These are phyloP conservation scores for Encephalitozoon hellem DNA, from an alignment of 371 early-diverging fungal genomes.

Conservation along the genomic window DNA sequence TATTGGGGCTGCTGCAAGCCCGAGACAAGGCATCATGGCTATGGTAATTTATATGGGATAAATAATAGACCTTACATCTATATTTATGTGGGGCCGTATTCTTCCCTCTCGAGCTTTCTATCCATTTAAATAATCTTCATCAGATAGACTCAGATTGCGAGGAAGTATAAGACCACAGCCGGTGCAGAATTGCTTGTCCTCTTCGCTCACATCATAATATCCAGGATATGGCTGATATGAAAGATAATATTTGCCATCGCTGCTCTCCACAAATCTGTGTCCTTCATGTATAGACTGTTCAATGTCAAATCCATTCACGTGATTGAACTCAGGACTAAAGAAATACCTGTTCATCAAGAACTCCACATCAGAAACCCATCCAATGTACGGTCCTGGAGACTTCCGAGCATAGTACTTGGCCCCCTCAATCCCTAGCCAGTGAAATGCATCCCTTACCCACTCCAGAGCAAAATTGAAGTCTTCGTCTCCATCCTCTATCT, in stretches of 20 bases:
- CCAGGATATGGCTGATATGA: slow-evolving; percentile 1
- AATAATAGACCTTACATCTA: background rate
- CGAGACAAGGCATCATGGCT: too few species aligned
- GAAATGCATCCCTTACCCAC: slow-evolving; percentile 6
- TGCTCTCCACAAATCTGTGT: background rate
- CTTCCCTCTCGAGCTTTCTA: background rate
- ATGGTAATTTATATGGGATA: too few species aligned
- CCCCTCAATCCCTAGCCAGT: background rate
- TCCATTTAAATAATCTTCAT: background rate
- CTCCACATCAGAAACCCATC: background rate
- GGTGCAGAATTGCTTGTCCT: background rate
- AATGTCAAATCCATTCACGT: background rate
- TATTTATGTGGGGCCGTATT: background rate
- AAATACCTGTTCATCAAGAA: slow-evolving; percentile 7
- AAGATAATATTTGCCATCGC: background rate
- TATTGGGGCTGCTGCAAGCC: too few species aligned
- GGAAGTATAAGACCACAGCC: background rate
- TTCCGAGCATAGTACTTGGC: background rate
- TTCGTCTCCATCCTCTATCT: background rate
- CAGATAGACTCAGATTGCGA: background rate
- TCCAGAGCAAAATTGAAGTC: slow-evolving; percentile 1
- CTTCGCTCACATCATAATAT: background rate
- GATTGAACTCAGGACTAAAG: slow-evolving; percentile 9
- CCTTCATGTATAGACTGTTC: background rate
- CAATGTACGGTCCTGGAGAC: background rate